These are phyloP conservation scores for Taphrina confusa DNA, from an alignment of 1,139 yeast species.

Conservation along the genomic window DNA sequence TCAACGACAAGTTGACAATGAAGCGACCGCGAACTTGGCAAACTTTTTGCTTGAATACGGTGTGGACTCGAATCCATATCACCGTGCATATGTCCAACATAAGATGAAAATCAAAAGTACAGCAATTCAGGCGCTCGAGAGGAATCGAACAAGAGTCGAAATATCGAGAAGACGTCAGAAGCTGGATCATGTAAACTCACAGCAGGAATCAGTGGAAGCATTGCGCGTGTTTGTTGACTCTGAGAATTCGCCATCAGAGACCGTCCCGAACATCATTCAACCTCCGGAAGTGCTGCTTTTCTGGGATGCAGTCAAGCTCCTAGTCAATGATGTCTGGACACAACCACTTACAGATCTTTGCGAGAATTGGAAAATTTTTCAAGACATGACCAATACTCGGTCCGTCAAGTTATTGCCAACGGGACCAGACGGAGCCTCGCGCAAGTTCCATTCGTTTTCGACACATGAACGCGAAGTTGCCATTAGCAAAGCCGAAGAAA, in stretches of 20 bases:
- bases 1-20: slow-evolving; percentile 48
- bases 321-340: slow-evolving; percentile 50
- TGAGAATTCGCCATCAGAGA: slow-evolving; percentile 13
- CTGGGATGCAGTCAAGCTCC: slow-evolving; percentile 57
- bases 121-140: slow-evolving; percentile 48
- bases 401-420: slow-evolving; percentile 39
- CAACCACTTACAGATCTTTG: slow-evolving; percentile 2
- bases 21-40: slow-evolving; percentile 45
- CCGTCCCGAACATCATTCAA: neutral
- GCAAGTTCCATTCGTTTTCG: slow-evolving; percentile 27
- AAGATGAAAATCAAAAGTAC: slow-evolving; percentile 52
- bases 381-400: slow-evolving; percentile 36
- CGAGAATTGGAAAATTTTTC: slow-evolving; percentile 34
- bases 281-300: slow-evolving; percentile 50
- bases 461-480: slow-evolving; percentile 10
- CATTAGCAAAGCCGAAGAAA: slow-evolving; percentile 6
- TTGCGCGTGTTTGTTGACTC: slow-evolving; percentile 3
- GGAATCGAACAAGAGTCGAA: slow-evolving; percentile 42
- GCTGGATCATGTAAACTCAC: neutral
- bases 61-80: slow-evolving; percentile 58
- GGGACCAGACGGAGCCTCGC: slow-evolving; percentile 31
- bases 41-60: slow-evolving; percentile 57
- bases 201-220: neutral
- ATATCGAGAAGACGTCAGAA: slow-evolving; percentile 37
- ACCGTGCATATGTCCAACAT: slow-evolving; percentile 60